Evolutionary conservation across 192 early-diverging fungal genomes (phyloP), one percentile per base, ranked within the genome.

Genomic region (Umbelopsis vinacea): DNA sequence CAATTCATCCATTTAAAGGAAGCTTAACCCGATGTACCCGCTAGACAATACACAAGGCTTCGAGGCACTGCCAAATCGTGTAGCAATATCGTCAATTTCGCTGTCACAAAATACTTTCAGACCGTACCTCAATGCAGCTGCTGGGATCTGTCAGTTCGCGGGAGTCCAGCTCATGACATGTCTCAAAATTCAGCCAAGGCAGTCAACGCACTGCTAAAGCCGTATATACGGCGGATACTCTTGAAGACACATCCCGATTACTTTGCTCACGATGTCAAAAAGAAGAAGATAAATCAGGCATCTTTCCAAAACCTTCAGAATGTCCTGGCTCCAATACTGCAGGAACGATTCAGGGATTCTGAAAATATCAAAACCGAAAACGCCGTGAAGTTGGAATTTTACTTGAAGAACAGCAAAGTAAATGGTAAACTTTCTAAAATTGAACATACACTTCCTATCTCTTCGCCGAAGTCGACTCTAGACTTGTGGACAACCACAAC

Each of bases 161-260:
- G 15, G 1, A 15, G 11, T 50, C 19, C n/a, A 50, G 29, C 6
- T 50, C 9, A 63, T 26, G 29, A 63, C 15, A 63, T 63, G 57
- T 15, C 26, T n/a, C 26, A 29, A 33, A 63, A 35, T 17, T 10
- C 57, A 2, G 5, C 26, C 6, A 19, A 29, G 17, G 57, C 57
- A n/a, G 29, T 63, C 24, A 63, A 37, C 0, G 38, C 57, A 29
- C 33, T 63, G 33, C 4, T 63, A 37, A 29, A 35, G 6, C 57
- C 57, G 19, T 63, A 63, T 63, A 26, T 63, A 2, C 23, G 26
- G n/a, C 57, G 33, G 7, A 63, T 63, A 63, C 57, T 63, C 33
- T 63, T 63, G 17, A 63, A 63, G 33, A 63, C 57, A 4, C 57
- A 63, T 63, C 57, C 57, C 10, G 57, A 63, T 33, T 63, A 38